A percentile compares a stretch with the other conserved stretches of the same genome.
phyloP scores from a whole-genome alignment of 2,329 filamentous ascomycete species.

The Trichophyton benhamiae region DNA sequence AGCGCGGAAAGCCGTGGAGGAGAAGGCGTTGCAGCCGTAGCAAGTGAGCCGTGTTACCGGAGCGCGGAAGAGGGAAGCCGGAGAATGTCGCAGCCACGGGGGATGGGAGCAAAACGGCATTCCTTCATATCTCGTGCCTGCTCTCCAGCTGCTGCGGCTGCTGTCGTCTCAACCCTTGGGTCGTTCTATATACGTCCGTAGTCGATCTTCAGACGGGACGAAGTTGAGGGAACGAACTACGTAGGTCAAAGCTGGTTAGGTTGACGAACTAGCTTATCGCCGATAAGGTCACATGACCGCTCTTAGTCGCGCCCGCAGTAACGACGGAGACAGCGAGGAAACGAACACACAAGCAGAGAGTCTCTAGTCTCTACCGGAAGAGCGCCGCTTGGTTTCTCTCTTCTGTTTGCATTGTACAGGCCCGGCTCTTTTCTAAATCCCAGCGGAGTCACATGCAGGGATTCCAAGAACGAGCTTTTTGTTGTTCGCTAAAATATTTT shows the following conservation, averaged over 20 bases:
- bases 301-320: background rate
- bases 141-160: background rate
- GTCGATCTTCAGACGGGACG: no score
- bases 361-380: background rate
- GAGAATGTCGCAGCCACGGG: constrained; percentile 12
- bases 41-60: constrained; percentile 9
- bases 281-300: background rate
- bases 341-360: background rate
- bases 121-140: constrained; percentile 31
- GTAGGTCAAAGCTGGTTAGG: no score
- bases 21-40: constrained; percentile 26
- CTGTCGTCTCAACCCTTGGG: background rate
- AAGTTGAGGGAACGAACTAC: background rate
- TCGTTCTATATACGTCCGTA: background rate
- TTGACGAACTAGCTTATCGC: background rate
- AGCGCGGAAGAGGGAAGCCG: constrained; percentile 5
- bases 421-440: background rate
- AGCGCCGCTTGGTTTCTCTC: background rate
- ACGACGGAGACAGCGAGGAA: background rate
- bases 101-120: constrained; percentile 42
- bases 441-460: background rate
- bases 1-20: constrained; percentile 28
- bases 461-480: background rate
- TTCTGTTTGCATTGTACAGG: background rate
- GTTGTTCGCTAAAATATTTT: background rate